Evolutionary conservation across 345 rosid species (phyloP), one percentile per base, ranked within the genome.

Genomic region (Lepidium didymum): DNA sequence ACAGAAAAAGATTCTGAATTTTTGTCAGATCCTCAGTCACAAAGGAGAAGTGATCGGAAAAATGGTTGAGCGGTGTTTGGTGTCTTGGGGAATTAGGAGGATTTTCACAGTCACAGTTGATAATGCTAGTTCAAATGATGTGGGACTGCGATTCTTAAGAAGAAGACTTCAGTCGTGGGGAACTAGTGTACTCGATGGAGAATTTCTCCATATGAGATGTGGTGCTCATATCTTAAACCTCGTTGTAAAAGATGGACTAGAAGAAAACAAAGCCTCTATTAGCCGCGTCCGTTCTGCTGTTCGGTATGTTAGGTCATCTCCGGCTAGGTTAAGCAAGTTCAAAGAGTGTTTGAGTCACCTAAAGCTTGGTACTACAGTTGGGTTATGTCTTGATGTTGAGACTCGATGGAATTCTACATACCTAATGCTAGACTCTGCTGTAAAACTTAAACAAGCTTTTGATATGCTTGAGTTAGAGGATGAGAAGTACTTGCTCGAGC

Each of bases 61-160:
- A 10, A 9, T 37, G 29, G 1, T 66, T 19, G 21, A 19, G 21
- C 21, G 21, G 21, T 19, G 21, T 19, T 19, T 19, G 8, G 7
- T 49, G 21, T 15, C 19, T 34, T 77, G 67, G 75, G 70, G 50
- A 4, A 43, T 73, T 14, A 56, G 10, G 4, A 73, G 33, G 36
- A 58, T 72, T 13, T 52, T 68, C 21, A 58, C 62, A 7, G 8
- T 78, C 1, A 69, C 42, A 0, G 12, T 45, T 25, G 75, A 69
- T 8, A 73, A 77, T 23, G 71, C 62, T 2, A 59, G 23, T 15
- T 10, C 70, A 10, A 68, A 62, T 68, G 72, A 78, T 11, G 62
- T 53, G 7, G 62, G 10, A n/a, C 2, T 54, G 3, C 25, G 19
- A 27, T 55, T 52, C 53, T 41, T 67, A 33, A 67, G 33, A 43